These are phyloP conservation scores for Tolypocladium sp. DNA, from an alignment of 2,329 filamentous ascomycete species.

Conservation along the genomic window DNA sequence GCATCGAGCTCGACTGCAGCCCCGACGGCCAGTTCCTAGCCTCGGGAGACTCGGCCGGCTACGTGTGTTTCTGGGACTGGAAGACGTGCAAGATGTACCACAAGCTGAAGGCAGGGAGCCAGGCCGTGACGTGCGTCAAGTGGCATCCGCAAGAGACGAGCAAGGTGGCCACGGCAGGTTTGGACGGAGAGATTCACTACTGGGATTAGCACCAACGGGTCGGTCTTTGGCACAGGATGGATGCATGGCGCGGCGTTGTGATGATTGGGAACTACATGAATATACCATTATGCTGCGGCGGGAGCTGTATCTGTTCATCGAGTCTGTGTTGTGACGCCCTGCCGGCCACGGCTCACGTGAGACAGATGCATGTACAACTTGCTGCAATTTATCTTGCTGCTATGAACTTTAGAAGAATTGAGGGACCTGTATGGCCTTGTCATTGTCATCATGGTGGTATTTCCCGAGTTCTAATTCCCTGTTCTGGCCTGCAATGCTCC, in stretches of 20 bases:
- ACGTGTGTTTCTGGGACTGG: constrained; percentile 97
- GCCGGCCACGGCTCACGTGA: background rate
- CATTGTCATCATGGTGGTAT: background rate
- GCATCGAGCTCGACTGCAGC: constrained; percentile 79
- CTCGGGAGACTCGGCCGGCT: constrained; percentile 80
- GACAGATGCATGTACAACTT: background rate
- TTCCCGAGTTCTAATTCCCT: background rate
- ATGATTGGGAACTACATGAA: background rate
- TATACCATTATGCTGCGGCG: background rate
- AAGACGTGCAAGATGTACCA: constrained; percentile 99
- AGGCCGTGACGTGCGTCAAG: constrained; percentile 74
- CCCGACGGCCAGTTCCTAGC: constrained; percentile 89
- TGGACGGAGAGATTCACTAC: constrained; percentile 82
- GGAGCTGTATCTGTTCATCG: too few relatives aligned
- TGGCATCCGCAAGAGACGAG: constrained; percentile 98
- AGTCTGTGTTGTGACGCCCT: background rate
- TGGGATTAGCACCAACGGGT: constrained; percentile 61
- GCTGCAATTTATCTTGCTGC: too few relatives aligned
- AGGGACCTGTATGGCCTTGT: background rate
- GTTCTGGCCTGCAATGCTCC: background rate
- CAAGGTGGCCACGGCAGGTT: constrained; percentile 82
- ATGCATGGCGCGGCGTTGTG: constrained; percentile 1
- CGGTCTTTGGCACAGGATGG: background rate
- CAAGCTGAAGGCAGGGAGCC: constrained; percentile 80
- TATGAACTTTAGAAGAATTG: too few relatives aligned